These are phyloP conservation scores for Ganoderma sinense DNA, from an alignment of 1,284 basidiomycete genomes.

Conservation along the genomic window DNA sequence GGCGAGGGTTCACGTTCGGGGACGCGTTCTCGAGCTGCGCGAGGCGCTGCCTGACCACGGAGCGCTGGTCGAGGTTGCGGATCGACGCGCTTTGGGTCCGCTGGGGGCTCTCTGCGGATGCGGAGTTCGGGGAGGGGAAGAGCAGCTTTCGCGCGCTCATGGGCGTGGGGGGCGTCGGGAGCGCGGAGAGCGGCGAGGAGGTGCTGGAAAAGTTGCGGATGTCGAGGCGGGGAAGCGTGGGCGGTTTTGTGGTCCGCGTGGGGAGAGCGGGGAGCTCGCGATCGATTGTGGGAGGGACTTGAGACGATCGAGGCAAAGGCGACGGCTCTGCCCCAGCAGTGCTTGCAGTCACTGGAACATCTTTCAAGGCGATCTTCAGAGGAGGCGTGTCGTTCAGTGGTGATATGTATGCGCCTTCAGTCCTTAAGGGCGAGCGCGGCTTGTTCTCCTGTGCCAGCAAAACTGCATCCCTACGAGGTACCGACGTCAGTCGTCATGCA, in stretches of 20 bases:
- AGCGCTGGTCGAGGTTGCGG: constrained; percentile 54
- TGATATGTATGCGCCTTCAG: constrained; percentile 13
- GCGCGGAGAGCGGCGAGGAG: constrained; percentile 26
- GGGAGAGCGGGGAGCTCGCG: constrained; percentile 46
- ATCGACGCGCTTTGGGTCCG: constrained; percentile 58
- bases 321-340: not conserved
- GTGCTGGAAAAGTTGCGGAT: constrained; percentile 30
- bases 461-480: constrained; percentile 61
- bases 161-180: constrained; percentile 31
- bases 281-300: constrained; percentile 19
- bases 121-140: constrained; percentile 17
- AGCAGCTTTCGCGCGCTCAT: constrained; percentile 17
- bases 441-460: constrained; percentile 48
- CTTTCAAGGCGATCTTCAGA: too few relatives aligned
- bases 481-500: not conserved
- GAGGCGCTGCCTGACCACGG: constrained; percentile 60
- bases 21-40: constrained; percentile 49
- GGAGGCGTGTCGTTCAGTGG: not conserved
- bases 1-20: constrained; percentile 16
- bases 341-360: not conserved
- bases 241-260: constrained; percentile 1
- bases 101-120: constrained; percentile 29
- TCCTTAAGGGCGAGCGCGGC: constrained; percentile 21
- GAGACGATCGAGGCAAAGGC: constrained; percentile 5
- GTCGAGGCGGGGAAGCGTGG: constrained; percentile 26